Base-by-base conservation (phyloP, 2,329 filamentous ascomycete species). In the Alternaria postmessia region DNA sequence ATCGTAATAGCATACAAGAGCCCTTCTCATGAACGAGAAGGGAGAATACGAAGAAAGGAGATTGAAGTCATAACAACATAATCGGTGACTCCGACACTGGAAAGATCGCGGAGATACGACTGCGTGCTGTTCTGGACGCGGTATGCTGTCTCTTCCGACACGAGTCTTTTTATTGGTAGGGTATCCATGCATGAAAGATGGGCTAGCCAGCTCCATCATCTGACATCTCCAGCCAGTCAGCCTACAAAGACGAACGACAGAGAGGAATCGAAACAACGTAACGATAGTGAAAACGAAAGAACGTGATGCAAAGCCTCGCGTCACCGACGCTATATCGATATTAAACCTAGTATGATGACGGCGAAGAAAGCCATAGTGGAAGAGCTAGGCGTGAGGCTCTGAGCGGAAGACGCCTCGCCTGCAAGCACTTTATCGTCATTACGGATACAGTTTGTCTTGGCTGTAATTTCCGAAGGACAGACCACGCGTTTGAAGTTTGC, bases 401-500 rank as follows among this genome's bases (percentile, higher is more conserved):
- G 49, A 18, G 71, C 67, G 34, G 67, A 53, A 16, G 66, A 62
- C n/a, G 41, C 38, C 9, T 62, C 62, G 22, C 57, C 61, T 41
- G 66, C 61, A 28, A 77, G 55, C 8, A 61, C 61, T 53, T 64
- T 64, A 28, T 78, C 76, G 64, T 78, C 76, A 48, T 67, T 69
- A 39, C 76, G 75, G 7, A 65, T 61, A 64, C 76, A 78, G 41
- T 67, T 66, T 36, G 75, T 78, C 62, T 65, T 75, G 30, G 69
- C 60, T n/a, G 75, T 77, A 56, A 78, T 68, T 26, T 73, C 75
- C 26, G 61, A 59, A 41, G 76, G 76, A 52, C 76, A 78, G 38
- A 70, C 61, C 4, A 78, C 74, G 26, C 76, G 75, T 68, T 73
- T 73, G 72, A 76, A 78, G 38, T 69, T 75, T 48, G 71, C 74